Evolutionary conservation across 2,329 filamentous ascomycete species (phyloP).

Genomic region (Aspergillus intermedius): DNA sequence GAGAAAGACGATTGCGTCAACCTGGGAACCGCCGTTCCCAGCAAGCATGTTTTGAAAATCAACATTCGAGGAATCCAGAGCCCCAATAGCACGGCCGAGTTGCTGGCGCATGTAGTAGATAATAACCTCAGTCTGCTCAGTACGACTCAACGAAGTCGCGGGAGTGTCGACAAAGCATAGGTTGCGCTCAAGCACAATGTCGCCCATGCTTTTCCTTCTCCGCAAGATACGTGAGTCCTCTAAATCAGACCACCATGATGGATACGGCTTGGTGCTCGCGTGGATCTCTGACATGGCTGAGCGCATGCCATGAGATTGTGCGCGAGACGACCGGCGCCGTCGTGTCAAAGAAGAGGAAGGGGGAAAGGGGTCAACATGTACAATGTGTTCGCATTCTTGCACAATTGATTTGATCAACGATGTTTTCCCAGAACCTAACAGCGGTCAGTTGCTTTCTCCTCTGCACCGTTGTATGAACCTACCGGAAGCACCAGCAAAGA

Average conservation of each 20-base stretch:
- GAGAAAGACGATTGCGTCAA: constrained; percentile 81
- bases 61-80: constrained; percentile 58
- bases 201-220: constrained; percentile 64
- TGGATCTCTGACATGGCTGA: constrained; percentile 59
- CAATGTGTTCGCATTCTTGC: constrained; percentile 81
- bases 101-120: constrained; percentile 67
- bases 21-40: constrained; percentile 72
- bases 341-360: constrained; percentile 11
- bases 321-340: constrained; percentile 17
- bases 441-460: constrained; percentile 2
- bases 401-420: constrained; percentile 83
- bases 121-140: constrained; percentile 53
- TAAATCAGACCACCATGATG: constrained; percentile 79
- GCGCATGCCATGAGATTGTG: constrained; percentile 11
- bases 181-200: constrained; percentile 80
- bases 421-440: constrained; percentile 73
- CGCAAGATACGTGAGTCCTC: constrained; percentile 57
- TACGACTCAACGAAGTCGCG: constrained; percentile 47
- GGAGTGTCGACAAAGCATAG: constrained; percentile 88
- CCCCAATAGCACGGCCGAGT: constrained; percentile 56
- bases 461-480: constrained; percentile 16
- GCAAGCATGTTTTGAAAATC: constrained; percentile 74
- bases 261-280: constrained; percentile 77
- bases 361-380: constrained; percentile 70
- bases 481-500: constrained; percentile 76